Evolutionary conservation across 2,329 filamentous ascomycete genomes (phyloP).

Genomic region (Didymella exigua): DNA sequence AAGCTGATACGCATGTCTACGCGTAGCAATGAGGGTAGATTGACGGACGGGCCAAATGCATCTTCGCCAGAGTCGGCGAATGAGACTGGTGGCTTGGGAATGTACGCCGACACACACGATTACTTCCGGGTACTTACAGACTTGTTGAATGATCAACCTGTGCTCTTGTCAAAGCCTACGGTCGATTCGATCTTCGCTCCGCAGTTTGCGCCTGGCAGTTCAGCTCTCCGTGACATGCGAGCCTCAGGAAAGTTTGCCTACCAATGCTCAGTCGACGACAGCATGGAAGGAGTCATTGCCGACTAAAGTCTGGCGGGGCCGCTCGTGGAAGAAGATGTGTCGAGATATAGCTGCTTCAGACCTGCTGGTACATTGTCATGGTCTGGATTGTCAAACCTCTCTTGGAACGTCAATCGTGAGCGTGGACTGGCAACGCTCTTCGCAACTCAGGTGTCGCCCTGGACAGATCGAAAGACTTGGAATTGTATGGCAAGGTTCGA

Average conservation of each 20-base stretch:
- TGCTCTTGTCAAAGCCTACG: background rate
- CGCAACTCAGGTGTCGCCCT: slow-evolving; percentile 32
- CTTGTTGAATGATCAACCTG: background rate
- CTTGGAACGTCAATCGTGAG: slow-evolving; percentile 34
- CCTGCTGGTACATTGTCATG: slow-evolving; percentile 31
- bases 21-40: slow-evolving; percentile 23
- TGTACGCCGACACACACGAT: slow-evolving; percentile 28
- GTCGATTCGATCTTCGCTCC: background rate
- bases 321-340: background rate
- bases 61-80: slow-evolving; percentile 18
- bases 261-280: slow-evolving; percentile 14
- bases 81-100: slow-evolving; percentile 30
- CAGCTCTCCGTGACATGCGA: slow-evolving; percentile 1
- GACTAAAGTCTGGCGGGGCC: slow-evolving; percentile 27
- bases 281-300: slow-evolving; percentile 16
- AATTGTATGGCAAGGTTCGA: slow-evolving; percentile 26
- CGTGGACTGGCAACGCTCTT: slow-evolving; percentile 28
- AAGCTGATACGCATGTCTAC: slow-evolving; percentile 28
- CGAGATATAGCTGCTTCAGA: slow-evolving; percentile 19
- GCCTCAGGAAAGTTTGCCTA: slow-evolving; percentile 15
- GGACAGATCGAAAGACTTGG: slow-evolving; percentile 23
- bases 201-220: background rate
- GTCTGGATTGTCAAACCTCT: slow-evolving; percentile 30
- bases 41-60: slow-evolving; percentile 19
- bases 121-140: slow-evolving; percentile 33